These are phyloP conservation scores for Thymus mandschuricus DNA, from an alignment of 257 asterid species.

Conservation along the genomic window DNA sequence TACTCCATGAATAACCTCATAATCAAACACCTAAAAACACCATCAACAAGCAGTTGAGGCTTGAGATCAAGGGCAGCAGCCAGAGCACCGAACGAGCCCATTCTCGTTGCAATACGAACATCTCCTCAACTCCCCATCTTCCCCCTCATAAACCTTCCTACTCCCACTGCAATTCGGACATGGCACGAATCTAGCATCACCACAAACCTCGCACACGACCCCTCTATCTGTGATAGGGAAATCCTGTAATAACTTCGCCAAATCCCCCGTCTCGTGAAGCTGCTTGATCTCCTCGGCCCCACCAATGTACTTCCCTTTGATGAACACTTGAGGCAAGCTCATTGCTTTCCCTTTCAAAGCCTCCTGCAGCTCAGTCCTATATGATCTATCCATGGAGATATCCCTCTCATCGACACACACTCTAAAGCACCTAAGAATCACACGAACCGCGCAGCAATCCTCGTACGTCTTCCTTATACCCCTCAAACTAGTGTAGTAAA, in stretches of 20 bases:
- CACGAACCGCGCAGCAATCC: slow-evolving; percentile 73
- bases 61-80: slow-evolving; percentile 62
- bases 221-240: slow-evolving; percentile 55
- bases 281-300: slow-evolving; percentile 78
- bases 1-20: slow-evolving; percentile 36
- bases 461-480: slow-evolving; percentile 87
- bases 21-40: slow-evolving; percentile 20
- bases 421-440: slow-evolving; percentile 66
- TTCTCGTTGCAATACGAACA: slow-evolving; percentile 84
- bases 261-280: slow-evolving; percentile 76
- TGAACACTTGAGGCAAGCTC: slow-evolving; percentile 75
- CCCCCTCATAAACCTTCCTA: slow-evolving; percentile 65
- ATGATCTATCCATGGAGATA: slow-evolving; percentile 85
- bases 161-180: slow-evolving; percentile 87
- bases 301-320: slow-evolving; percentile 72
- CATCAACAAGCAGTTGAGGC: slow-evolving; percentile 28
- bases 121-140: slow-evolving; percentile 56
- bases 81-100: slow-evolving; percentile 77
- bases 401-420: slow-evolving; percentile 86
- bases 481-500: slow-evolving; percentile 83
- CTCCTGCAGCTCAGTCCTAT: slow-evolving; percentile 70
- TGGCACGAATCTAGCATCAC: slow-evolving; percentile 85
- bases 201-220: slow-evolving; percentile 77
- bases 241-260: slow-evolving; percentile 64
- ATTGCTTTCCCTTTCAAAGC: slow-evolving; percentile 54